Conservation (phyloP, 768 basidiomycete genomes). For the Cystofilobasidium ferigula region DNA sequence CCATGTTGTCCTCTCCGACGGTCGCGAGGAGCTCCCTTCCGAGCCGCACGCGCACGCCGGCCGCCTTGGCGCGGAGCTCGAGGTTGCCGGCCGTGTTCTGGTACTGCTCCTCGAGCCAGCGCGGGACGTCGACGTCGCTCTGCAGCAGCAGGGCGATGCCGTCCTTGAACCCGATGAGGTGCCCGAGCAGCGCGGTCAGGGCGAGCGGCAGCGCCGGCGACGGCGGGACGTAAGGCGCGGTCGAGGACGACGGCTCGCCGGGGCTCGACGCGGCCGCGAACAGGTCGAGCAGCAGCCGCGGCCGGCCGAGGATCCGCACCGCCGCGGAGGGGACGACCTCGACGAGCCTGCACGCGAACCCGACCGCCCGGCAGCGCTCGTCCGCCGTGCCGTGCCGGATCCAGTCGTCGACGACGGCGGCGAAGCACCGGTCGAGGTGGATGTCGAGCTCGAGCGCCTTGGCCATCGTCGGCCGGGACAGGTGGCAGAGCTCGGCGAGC, state of each 20-base stretch:
- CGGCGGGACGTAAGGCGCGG: background rate
- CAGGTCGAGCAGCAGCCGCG: background rate
- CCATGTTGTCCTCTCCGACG: background rate
- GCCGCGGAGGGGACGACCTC: background rate
- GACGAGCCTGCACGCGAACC: background rate
- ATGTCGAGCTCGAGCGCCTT: background rate
- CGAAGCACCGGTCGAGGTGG: background rate
- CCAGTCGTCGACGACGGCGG: constrained; percentile 2
- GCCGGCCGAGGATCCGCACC: background rate
- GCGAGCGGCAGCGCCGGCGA: background rate
- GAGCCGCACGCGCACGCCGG: background rate
- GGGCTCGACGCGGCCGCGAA: background rate
- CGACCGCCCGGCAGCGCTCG: background rate
- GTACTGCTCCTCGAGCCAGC: constrained; percentile 7
- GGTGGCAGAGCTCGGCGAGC: constrained; percentile 6
- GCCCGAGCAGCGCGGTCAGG: background rate
- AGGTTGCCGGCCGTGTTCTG: constrained; percentile 1
- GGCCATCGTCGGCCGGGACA: background rate
- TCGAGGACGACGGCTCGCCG: background rate
- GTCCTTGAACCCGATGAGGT: constrained; percentile 3
- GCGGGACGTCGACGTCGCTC: constrained; percentile 5
- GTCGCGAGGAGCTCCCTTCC: background rate
- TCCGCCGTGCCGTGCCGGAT: background rate
- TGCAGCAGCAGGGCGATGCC: background rate
- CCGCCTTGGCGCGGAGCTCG: background rate